phyloP scores from a whole-genome alignment of 192 early-diverging fungal species.

The Coemansia reversa region DNA sequence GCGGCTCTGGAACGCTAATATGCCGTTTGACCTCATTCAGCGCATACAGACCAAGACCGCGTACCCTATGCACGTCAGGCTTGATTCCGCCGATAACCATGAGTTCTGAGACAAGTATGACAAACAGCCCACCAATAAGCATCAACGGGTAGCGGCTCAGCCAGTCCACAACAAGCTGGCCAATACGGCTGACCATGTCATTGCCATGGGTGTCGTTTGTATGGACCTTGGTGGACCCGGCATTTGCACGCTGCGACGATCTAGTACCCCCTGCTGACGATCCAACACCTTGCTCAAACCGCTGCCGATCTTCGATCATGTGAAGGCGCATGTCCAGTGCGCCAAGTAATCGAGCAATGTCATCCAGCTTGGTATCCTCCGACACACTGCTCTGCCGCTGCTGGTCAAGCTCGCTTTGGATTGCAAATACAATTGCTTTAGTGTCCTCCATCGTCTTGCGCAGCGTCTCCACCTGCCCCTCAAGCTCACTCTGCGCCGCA shows the following conservation, averaged over 20 bases:
- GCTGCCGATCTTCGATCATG: slow-evolving; percentile 43
- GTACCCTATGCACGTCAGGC: slow-evolving; percentile 17
- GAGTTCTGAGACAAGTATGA: slow-evolving; percentile 43
- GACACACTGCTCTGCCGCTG: slow-evolving; percentile 22
- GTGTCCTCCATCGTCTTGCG: slow-evolving; percentile 51
- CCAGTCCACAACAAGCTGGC: slow-evolving; percentile 23
- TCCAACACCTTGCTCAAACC: slow-evolving; percentile 14
- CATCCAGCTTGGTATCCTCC: slow-evolving; percentile 38
- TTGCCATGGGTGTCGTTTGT: slow-evolving; percentile 6
- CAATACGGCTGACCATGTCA: slow-evolving; percentile 31
- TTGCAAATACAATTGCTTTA: slow-evolving; percentile 36
- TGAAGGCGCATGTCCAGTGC: slow-evolving; percentile 50
- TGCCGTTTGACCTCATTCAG: slow-evolving; percentile 24
- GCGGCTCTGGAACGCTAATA: slow-evolving; percentile 18
- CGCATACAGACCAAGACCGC: slow-evolving; percentile 21
- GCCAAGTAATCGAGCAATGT: slow-evolving; percentile 37
- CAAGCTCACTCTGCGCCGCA: slow-evolving; percentile 19
- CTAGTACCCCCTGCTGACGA: background rate
- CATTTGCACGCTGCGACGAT: slow-evolving; percentile 19
- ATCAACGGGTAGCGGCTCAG: slow-evolving; percentile 41
- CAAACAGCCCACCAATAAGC: slow-evolving; percentile 41
- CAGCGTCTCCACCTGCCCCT: slow-evolving; percentile 36
- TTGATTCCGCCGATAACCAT: slow-evolving; percentile 35
- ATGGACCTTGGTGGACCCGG: slow-evolving; percentile 40
- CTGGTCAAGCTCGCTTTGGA: slow-evolving; percentile 32